phyloP scores from a whole-genome alignment of 2,329 filamentous ascomycete species.

The Venturia aucupariae region DNA sequence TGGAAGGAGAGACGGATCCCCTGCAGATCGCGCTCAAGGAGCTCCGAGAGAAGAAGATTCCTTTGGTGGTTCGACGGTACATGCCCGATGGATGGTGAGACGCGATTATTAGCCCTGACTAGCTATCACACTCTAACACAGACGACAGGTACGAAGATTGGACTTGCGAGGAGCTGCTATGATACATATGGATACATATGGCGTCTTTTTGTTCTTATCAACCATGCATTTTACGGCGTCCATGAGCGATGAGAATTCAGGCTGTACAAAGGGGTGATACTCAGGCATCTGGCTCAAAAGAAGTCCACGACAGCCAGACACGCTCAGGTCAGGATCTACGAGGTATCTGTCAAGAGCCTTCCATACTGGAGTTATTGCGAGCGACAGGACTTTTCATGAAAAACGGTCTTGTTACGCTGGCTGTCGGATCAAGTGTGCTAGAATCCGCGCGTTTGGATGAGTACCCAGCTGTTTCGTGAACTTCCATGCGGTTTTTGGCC shows the following conservation, averaged over 20 bases:
- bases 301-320: background rate
- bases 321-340: background rate
- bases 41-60: conserved; percentile 96
- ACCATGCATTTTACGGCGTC: conserved; percentile 6
- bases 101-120: background rate
- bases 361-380: background rate
- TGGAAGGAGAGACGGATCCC: conserved; percentile 96
- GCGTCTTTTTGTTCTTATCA: conserved; percentile 22
- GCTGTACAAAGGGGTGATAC: background rate
- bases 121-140: conserved; percentile 18
- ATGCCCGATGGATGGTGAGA: conserved; percentile 92
- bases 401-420: background rate
- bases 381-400: background rate
- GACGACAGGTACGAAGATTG: conserved; percentile 83
- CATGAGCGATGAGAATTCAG: conserved; percentile 4
- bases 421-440: background rate
- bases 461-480: too few relatives aligned
- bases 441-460: background rate
- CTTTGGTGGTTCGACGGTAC: conserved; percentile 87
- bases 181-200: background rate
- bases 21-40: conserved; percentile 97
- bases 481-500: too few relatives aligned
- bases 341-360: background rate
- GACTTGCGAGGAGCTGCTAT: conserved; percentile 89
- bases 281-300: background rate